phyloP scores from a whole-genome alignment of 495 filamentous ascomycete genomes.

The Hyaloscypha bicolor region DNA sequence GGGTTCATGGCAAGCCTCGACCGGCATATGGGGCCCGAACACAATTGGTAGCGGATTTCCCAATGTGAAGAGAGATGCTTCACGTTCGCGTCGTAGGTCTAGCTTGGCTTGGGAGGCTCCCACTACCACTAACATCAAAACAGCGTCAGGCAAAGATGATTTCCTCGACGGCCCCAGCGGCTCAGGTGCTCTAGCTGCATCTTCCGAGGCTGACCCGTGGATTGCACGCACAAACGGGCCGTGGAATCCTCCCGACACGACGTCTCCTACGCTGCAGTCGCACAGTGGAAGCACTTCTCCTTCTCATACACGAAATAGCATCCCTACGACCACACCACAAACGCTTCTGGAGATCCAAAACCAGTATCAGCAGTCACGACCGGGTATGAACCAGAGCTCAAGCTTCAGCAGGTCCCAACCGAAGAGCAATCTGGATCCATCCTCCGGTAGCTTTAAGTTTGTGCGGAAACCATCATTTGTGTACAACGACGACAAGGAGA shows the following conservation, averaged over 20 bases:
- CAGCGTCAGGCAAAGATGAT: slow-evolving; percentile 24
- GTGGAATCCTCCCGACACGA: slow-evolving; percentile 59
- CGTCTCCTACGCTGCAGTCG: slow-evolving; percentile 44
- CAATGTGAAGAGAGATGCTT: slow-evolving; percentile 41
- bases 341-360: slow-evolving; percentile 45
- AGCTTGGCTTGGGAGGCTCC: not conserved
- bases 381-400: slow-evolving; percentile 25
- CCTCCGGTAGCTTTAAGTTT: slow-evolving; percentile 32
- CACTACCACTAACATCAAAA: slow-evolving; percentile 19
- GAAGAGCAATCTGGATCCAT: slow-evolving; percentile 35
- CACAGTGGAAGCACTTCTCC: slow-evolving; percentile 55
- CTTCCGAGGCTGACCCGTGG: slow-evolving; percentile 66
- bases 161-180: slow-evolving; percentile 50
- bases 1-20: slow-evolving; percentile 52
- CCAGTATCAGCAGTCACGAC: slow-evolving; percentile 42
- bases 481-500: slow-evolving; percentile 37
- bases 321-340: slow-evolving; percentile 40
- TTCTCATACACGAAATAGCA: slow-evolving; percentile 46
- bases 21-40: slow-evolving; percentile 63
- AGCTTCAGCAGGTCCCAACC: slow-evolving; percentile 24
- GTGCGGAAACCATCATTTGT: slow-evolving; percentile 28
- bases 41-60: slow-evolving; percentile 51
- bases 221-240: slow-evolving; percentile 47
- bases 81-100: slow-evolving; percentile 48
- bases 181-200: slow-evolving; percentile 64